These are phyloP conservation scores for Melanomma pulvis-pyrius DNA, from an alignment of 495 filamentous ascomycete species.

Conservation along the genomic window DNA sequence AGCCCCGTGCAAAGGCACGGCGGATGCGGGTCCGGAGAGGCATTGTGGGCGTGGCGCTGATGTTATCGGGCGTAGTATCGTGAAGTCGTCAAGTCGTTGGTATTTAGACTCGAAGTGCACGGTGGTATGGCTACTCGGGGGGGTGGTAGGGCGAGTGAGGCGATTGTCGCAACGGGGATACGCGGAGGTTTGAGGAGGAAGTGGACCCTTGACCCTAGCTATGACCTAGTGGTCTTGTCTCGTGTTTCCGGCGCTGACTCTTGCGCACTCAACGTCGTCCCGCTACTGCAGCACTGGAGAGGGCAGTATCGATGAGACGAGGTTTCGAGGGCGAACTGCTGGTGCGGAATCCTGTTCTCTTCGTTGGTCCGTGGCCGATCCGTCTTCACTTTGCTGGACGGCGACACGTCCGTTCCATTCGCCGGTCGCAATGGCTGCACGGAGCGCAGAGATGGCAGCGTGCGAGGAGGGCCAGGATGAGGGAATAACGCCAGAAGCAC, in stretches of 20 bases:
- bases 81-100: background rate
- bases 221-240: background rate
- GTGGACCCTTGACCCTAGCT: conserved; percentile 7
- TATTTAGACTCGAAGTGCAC: background rate
- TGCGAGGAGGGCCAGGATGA: background rate
- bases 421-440: background rate
- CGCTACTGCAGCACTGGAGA: no score
- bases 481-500: background rate
- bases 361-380: no score
- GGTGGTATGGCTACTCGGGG: background rate
- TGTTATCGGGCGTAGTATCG: background rate
- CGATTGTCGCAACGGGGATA: conserved; percentile 1
- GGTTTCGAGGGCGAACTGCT: no score
- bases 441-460: background rate
- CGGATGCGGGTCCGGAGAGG: conserved; percentile 46
- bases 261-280: background rate
- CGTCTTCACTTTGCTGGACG: no score
- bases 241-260: background rate
- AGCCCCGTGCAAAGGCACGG: conserved; percentile 40
- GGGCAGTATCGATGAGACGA: background rate
- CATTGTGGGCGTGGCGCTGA: conserved; percentile 37
- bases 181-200: conserved; percentile 9
- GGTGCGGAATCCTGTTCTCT: no score
- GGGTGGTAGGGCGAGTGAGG: conserved; percentile 6
- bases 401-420: background rate